phyloP scores from a whole-genome alignment of 305 asterid genomes.

The Fraxinus nigra region DNA sequence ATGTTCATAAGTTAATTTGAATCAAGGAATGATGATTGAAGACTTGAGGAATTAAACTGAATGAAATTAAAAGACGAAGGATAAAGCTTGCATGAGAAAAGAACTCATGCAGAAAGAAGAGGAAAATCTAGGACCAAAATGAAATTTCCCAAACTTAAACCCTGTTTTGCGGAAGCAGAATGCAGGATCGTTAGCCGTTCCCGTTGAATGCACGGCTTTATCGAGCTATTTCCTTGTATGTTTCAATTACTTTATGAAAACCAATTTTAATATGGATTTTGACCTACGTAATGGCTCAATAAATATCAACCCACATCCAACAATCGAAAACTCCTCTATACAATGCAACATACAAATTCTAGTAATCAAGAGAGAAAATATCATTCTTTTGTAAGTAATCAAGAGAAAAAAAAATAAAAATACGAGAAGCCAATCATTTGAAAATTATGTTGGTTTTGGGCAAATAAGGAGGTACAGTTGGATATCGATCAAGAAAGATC shows the following conservation, averaged over 20 bases:
- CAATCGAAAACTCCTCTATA: neutral
- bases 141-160: neutral
- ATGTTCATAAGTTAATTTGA: neutral
- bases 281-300: neutral
- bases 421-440: neutral
- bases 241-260: neutral
- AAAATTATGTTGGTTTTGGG: neutral
- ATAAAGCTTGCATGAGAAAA: neutral
- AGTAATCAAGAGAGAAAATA: neutral
- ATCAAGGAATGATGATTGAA: neutral
- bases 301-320: neutral
- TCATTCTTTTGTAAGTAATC: neutral
- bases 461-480: neutral
- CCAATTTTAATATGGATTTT: neutral
- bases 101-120: neutral
- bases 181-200: neutral
- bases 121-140: neutral
- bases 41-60: neutral
- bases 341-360: neutral
- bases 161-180: neutral
- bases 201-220: neutral
- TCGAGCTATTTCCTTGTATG: neutral
- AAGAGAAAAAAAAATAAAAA: neutral
- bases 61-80: neutral
- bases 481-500: neutral